phyloP scores from a whole-genome alignment of 2,329 filamentous ascomycete genomes.

The Colletotrichum higginsianum region DNA sequence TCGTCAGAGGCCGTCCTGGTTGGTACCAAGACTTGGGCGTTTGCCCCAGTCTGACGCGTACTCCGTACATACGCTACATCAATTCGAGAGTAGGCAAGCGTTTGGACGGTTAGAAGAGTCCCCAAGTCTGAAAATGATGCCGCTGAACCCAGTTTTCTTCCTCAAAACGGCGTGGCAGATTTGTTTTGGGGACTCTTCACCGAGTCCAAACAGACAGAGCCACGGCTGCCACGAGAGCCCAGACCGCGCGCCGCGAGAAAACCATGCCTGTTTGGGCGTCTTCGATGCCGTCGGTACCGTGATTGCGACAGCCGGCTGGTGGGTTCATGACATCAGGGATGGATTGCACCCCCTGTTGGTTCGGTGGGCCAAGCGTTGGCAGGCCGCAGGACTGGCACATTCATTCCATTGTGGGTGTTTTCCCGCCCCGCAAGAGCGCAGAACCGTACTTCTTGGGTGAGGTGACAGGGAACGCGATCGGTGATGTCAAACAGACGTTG shows the following conservation, averaged over 20 bases:
- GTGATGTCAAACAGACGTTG: constrained; percentile 41
- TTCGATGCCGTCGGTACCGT: constrained; percentile 38
- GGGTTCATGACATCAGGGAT: constrained; percentile 41
- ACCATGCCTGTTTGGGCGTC: constrained; percentile 30
- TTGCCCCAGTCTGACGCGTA: constrained; percentile 39
- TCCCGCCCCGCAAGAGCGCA: constrained; percentile 17
- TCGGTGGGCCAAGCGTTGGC: constrained; percentile 38
- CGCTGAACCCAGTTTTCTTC: constrained; percentile 31
- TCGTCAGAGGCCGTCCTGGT: background rate
- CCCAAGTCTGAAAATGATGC: background rate
- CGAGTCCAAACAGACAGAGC: constrained; percentile 7
- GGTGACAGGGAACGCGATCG: constrained; percentile 8
- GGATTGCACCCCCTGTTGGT: constrained; percentile 20
- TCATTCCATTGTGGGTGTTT: background rate
- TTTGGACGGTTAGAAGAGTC: background rate
- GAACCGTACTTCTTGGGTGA: background rate
- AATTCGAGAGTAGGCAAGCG: background rate
- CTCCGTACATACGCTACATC: background rate
- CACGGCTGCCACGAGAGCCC: constrained; percentile 11
- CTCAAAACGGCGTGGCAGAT: constrained; percentile 10
- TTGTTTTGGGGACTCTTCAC: constrained; percentile 3
- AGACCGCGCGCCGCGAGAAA: constrained; percentile 23
- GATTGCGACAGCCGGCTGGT: constrained; percentile 37
- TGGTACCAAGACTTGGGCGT: constrained; percentile 33
- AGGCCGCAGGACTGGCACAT: background rate